Base-by-base conservation (phyloP, 129 eudicot species). In the Lactuca saligna region DNA sequence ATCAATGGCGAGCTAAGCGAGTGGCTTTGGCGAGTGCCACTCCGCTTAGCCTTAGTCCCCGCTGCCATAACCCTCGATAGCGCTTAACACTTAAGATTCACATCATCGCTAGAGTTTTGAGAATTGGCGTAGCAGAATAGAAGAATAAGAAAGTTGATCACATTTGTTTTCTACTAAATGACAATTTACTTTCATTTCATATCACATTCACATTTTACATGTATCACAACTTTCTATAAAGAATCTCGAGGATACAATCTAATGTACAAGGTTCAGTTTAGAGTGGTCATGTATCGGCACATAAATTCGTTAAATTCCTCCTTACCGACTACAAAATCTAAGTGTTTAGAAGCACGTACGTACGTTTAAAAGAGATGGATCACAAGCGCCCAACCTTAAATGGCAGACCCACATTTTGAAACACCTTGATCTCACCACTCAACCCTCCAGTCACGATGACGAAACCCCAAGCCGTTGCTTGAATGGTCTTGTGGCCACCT, bases 401-500 rank as follows among this genome's bases (percentile, higher is more conserved):
- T 5, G 97, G 97, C 61, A 87, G 37, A 60, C 99, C 99, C 42
- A 93, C 83, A 66, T 93, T 93, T 70, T 93, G 99, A 63, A 75
- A 93, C 48, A 88, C 90, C 62, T 84, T 85, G 3, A 93, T 93
- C 65, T 93, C 97, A 35, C 99, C 99, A 33, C 86, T 83, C 65
- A 81, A 46, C 61, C 95, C 87, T 55, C 93, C 99, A 3, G 97
- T 85, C 46, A 93, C 95, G 57, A 93, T 89, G 42, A 80, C 97
- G 66, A 87, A 49, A 0, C 99, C 99, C 99, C 99, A 93, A 2
- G 97, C 91, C n/a, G 88, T 82, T 41, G 99, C 97, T 77, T 89
- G 92, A 14, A 83, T 58, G 3, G 87, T 80, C 44, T 82, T 74
- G 66, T 68, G 75, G 6, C 88, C 80, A 56, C 78, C 78, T 57